Conservation (phyloP, 441 rosid species). For the Bocquillonia castaneifolia region DNA sequence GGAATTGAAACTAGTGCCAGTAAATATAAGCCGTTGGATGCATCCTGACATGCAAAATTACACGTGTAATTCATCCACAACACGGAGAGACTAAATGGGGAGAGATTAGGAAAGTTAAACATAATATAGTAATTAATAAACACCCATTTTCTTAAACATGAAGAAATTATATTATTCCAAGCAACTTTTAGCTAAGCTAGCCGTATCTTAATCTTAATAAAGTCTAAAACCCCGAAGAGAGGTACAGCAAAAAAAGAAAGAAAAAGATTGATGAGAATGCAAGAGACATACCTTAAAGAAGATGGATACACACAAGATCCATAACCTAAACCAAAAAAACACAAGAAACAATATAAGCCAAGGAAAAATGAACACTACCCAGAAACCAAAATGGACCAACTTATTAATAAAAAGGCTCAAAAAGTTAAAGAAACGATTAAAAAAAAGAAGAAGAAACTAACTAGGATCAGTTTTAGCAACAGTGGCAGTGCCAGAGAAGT, state of each 20-base stretch:
- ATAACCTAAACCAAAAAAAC: conserved; percentile 47
- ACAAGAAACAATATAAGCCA: background rate
- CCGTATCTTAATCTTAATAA: too few relatives aligned
- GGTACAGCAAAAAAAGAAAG: background rate
- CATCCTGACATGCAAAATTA: background rate
- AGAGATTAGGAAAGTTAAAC: background rate
- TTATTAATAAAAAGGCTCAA: background rate
- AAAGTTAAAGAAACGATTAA: background rate
- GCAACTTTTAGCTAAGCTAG: background rate
- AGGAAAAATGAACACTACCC: background rate
- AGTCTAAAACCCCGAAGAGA: background rate
- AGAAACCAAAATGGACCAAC: background rate
- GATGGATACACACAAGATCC: conserved; percentile 91
- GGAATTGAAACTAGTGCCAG: background rate
- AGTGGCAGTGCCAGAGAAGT: conserved; percentile 77
- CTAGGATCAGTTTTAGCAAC: conserved; percentile 78
- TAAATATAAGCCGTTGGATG: conserved; percentile 8
- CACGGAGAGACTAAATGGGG: background rate
- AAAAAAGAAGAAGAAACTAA: conserved; percentile 24
- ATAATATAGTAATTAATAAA: background rate
- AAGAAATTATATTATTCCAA: conserved; percentile 6
- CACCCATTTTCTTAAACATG: background rate
- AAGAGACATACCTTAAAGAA: conserved; percentile 51
- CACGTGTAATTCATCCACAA: background rate
- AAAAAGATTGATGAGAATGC: background rate